Base-by-base conservation (phyloP, 78 protist species). In the Isochrysis galbana region DNA sequence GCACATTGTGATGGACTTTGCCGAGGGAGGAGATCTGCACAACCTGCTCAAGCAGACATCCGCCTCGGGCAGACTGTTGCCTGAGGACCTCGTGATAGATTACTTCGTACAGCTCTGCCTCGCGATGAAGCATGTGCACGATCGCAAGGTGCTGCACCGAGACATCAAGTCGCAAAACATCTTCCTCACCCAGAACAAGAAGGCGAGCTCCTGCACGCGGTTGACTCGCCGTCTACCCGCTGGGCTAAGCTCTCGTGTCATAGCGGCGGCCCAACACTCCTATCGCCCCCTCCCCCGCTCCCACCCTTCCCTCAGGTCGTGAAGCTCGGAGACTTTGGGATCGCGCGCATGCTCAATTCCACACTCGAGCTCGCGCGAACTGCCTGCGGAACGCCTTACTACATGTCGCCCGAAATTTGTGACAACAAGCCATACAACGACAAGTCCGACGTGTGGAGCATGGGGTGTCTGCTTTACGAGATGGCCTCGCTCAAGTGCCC, bases 241-340 rank as follows among this genome's bases (percentile, higher is more conserved):
- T n/a, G n/a, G n/a, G n/a, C n/a, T n/a, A n/a, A n/a, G n/a, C n/a
- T n/a, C n/a, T n/a, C n/a, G n/a, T n/a, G n/a, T n/a, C n/a, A n/a
- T n/a, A n/a, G n/a, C n/a, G n/a, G n/a, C n/a, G n/a, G n/a, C n/a
- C n/a, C n/a, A n/a, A n/a, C n/a, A n/a, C n/a, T n/a, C n/a, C n/a
- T n/a, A n/a, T n/a, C n/a, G n/a, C n/a, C n/a, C n/a, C n/a, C n/a
- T n/a, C n/a, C n/a, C n/a, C n/a, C n/a, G n/a, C n/a, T n/a, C n/a
- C n/a, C n/a, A n/a, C n/a, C n/a, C n/a, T n/a, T n/a, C n/a, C n/a
- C n/a, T 54, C 78, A 38, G 55, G 90, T 93, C 34, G 96, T 96
- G 61, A 96, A 97, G 47, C 90, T 98, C 54, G 99, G 99, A 25
- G 99, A 98, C 93, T 97, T 98, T 80, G 99, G 99, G 42, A 97